phyloP scores from a whole-genome alignment of 441 rosid species.

The California macrophylla region DNA sequence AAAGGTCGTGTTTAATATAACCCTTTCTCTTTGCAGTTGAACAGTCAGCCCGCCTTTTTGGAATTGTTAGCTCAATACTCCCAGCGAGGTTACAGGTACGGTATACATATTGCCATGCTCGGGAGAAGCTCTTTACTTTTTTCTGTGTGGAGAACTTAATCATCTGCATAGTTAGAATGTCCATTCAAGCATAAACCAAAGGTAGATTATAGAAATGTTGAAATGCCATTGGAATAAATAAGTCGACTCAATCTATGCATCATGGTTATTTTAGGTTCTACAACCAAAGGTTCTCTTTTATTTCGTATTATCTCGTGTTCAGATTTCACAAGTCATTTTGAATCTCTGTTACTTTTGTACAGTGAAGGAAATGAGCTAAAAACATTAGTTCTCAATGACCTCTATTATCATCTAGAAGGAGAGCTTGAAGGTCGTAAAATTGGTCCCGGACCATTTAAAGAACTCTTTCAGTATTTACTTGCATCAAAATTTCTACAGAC shows the following conservation, averaged over 20 bases:
- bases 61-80: conserved; percentile 63
- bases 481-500: conserved; percentile 47
- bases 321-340: conserved; percentile 8
- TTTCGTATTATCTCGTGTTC: background rate
- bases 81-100: conserved; percentile 66
- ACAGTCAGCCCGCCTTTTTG: conserved; percentile 60
- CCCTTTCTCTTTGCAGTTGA: conserved; percentile 47
- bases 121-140: background rate
- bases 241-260: background rate
- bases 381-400: conserved; percentile 54
- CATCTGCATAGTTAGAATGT: background rate
- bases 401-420: conserved; percentile 78
- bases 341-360: conserved; percentile 23
- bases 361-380: conserved; percentile 66
- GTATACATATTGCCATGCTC: background rate
- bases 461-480: conserved; percentile 59
- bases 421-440: conserved; percentile 79
- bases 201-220: background rate
- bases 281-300: background rate
- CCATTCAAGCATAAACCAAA: background rate
- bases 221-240: background rate
- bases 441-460: conserved; percentile 78
- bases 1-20: conserved; percentile 14
- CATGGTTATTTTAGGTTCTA: background rate
- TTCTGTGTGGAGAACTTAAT: background rate